phyloP scores from a whole-genome alignment of 805 yeast species.

The Grigorovia transvaalensis region DNA sequence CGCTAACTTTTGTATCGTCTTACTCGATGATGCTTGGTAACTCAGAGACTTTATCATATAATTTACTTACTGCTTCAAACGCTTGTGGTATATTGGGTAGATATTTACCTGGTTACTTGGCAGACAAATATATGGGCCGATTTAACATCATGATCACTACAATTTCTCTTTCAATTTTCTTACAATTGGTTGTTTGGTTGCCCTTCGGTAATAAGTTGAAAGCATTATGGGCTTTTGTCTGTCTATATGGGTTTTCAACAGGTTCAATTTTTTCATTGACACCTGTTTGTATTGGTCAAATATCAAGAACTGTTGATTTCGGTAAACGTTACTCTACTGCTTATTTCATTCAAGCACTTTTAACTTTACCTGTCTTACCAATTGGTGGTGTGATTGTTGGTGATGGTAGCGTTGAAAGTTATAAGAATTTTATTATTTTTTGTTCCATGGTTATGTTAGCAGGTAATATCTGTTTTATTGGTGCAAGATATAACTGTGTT shows the following conservation, averaged over 20 bases:
- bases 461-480: constrained; percentile 31
- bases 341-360: constrained; percentile 47
- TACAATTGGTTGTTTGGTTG: constrained; percentile 33
- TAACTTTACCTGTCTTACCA: constrained; percentile 39
- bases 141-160: constrained; percentile 40
- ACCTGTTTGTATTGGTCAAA: constrained; percentile 51
- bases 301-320: constrained; percentile 44
- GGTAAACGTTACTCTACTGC: constrained; percentile 49
- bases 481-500: constrained; percentile 35
- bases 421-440: constrained; percentile 36
- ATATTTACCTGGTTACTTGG: constrained; percentile 34
- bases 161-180: constrained; percentile 27
- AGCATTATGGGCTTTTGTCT: constrained; percentile 36
- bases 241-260: constrained; percentile 45
- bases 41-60: constrained; percentile 33
- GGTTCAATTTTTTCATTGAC: constrained; percentile 48
- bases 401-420: constrained; percentile 24
- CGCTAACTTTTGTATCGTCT: constrained; percentile 42
- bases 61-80: constrained; percentile 38
- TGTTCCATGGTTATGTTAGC: constrained; percentile 33
- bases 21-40: constrained; percentile 43
- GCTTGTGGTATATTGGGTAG: constrained; percentile 39
- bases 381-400: constrained; percentile 40
- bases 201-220: constrained; percentile 31
- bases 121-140: constrained; percentile 39